A percentile compares a stretch with the other conserved stretches of the same genome.
Evolutionary conservation across 2,329 filamentous ascomycete genomes (phyloP).

Genomic region (Pseudocercospora fuligena): DNA sequence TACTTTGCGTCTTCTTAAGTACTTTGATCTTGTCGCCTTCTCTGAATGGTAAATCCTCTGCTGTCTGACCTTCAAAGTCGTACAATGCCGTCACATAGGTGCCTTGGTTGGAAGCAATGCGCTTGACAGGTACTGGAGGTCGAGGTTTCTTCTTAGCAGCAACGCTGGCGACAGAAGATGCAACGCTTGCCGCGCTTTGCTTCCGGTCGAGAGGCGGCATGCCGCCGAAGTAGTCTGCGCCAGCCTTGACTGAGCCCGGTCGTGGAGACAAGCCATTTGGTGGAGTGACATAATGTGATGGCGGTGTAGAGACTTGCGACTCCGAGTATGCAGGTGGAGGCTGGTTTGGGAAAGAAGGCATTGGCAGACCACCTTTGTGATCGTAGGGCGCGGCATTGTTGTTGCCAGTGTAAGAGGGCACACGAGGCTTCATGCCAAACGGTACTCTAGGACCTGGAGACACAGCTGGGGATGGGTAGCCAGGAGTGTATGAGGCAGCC

Average conservation of each 20-base stretch:
- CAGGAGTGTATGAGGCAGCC: constrained; percentile 22
- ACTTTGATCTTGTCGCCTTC: constrained; percentile 80
- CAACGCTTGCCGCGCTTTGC: constrained; percentile 38
- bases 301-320: constrained; percentile 37
- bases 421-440: constrained; percentile 33
- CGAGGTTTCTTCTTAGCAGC: constrained; percentile 73
- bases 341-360: constrained; percentile 20
- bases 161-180: constrained; percentile 37
- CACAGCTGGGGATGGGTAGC: constrained; percentile 13
- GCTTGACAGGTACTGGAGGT: constrained; percentile 71
- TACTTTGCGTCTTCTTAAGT: constrained; percentile 76
- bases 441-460: constrained; percentile 28
- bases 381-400: constrained; percentile 27
- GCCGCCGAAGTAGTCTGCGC: constrained; percentile 40
- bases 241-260: constrained; percentile 31
- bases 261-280: constrained; percentile 26
- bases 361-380: constrained; percentile 27
- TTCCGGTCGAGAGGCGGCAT: constrained; percentile 23
- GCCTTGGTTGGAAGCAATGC: constrained; percentile 51
- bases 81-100: constrained; percentile 67
- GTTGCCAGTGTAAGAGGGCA: constrained; percentile 28
- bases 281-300: constrained; percentile 41
- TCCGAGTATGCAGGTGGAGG: constrained; percentile 31
- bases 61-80: constrained; percentile 71
- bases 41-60: constrained; percentile 73